Evolutionary conservation across 805 yeast genomes (phyloP).

Genomic region (Priceomyces haplophilus): DNA sequence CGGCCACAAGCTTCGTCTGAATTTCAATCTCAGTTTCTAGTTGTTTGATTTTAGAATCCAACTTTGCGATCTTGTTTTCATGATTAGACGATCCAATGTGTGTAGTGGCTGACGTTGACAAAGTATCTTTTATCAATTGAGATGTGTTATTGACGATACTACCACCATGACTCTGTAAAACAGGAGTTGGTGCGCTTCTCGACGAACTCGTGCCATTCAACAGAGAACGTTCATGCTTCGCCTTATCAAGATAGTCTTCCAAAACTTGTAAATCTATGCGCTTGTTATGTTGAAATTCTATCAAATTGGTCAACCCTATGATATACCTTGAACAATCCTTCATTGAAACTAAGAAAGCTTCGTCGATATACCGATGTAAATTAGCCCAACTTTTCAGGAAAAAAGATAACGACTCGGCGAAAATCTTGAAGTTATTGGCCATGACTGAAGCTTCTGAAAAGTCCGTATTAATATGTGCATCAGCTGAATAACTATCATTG

Average conservation of each 20-base stretch:
- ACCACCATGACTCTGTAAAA: slow-evolving; percentile 19
- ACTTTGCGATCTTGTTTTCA: slow-evolving; percentile 42
- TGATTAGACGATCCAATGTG: slow-evolving; percentile 40
- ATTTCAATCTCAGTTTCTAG: slow-evolving; percentile 44
- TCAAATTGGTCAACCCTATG: slow-evolving; percentile 47
- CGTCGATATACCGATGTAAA: slow-evolving; percentile 57
- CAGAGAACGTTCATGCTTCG: slow-evolving; percentile 57
- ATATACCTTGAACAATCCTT: slow-evolving; percentile 81
- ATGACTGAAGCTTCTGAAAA: slow-evolving; percentile 11
- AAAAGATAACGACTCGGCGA: slow-evolving; percentile 35
- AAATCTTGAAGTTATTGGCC: slow-evolving; percentile 31
- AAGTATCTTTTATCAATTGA: slow-evolving; percentile 47
- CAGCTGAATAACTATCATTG: background rate
- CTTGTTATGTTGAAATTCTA: slow-evolving; percentile 85
- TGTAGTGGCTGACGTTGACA: slow-evolving; percentile 46
- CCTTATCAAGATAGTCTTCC: slow-evolving; percentile 70
- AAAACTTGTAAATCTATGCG: slow-evolving; percentile 88
- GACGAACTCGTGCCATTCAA: slow-evolving; percentile 10
- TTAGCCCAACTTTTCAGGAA: slow-evolving; percentile 41
- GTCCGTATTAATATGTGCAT: background rate
- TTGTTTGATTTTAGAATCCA: slow-evolving; percentile 40
- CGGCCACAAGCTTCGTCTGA: slow-evolving; percentile 45
- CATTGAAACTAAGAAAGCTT: slow-evolving; percentile 74
- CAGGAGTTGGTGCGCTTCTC: slow-evolving; percentile 28
- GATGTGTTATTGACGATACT: slow-evolving; percentile 43